Percentiles rank a stretch among this genome's conserved stretches.
phyloP scores from a whole-genome alignment of 2,329 filamentous ascomycete genomes.

The Monilinia polystroma region DNA sequence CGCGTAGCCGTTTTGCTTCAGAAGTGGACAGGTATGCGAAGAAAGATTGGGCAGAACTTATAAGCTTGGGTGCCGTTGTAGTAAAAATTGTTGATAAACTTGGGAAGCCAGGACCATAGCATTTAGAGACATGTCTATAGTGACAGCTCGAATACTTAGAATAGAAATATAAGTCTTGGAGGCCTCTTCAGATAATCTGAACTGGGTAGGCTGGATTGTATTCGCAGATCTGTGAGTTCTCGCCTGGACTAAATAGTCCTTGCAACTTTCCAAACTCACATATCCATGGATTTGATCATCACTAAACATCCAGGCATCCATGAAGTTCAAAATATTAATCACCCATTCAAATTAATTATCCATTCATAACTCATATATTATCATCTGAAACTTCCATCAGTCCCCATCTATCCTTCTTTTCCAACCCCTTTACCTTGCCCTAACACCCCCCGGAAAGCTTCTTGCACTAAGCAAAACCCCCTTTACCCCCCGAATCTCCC shows the following conservation, averaged over 20 bases:
- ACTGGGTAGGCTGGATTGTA: background rate
- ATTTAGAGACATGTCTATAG: too few relatives aligned
- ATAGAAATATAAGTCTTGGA: background rate
- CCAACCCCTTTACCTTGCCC: slow-evolving; percentile 18
- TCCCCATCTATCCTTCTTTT: background rate
- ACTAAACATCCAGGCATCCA: background rate
- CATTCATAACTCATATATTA: slow-evolving; percentile 14
- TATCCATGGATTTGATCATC: background rate
- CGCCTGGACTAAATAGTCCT: background rate
- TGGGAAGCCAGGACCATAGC: too few relatives aligned
- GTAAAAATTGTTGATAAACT: too few relatives aligned
- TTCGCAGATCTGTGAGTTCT: background rate
- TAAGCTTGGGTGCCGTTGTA: too few relatives aligned
- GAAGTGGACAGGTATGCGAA: too few relatives aligned
- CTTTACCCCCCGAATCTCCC: slow-evolving; percentile 76
- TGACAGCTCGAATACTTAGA: background rate
- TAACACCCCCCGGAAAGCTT: slow-evolving; percentile 57
- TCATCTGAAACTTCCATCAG: slow-evolving; percentile 28
- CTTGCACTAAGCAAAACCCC: slow-evolving; percentile 72
- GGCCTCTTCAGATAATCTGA: background rate
- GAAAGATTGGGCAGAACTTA: too few relatives aligned
- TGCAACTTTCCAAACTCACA: background rate
- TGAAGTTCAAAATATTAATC: background rate
- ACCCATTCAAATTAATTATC: slow-evolving; percentile 11
- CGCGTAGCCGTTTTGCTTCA: too few relatives aligned